Evolutionary conservation across 495 filamentous ascomycete genomes (phyloP), one percentile per base, ranked within the genome.

Genomic region (Apiosordaria backusii): DNA sequence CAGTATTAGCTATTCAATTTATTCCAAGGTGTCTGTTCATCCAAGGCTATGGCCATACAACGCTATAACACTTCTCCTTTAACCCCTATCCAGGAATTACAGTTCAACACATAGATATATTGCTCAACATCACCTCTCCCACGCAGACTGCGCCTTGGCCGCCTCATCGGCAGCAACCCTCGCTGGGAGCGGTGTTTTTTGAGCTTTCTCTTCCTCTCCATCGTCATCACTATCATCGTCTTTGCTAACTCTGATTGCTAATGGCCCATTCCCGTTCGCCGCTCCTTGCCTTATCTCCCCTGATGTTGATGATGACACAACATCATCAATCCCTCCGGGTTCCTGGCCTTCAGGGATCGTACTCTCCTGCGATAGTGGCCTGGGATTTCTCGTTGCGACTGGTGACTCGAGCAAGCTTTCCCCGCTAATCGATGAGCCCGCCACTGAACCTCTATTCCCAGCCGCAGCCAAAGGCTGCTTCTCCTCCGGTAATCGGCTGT

Each of bases 81-180:
- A 62, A n/a, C 3, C 18, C 16, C 4, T 45, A 35, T 45, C 29
- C 24, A 26, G 27, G 3, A 29, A 7, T 7, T 3, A 29, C 27
- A 29, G 7, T 4, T 7, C 27, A 3, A 29, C 3, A 3, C 27
- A 29, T 29, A 7, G 7, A 29, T 29, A 13, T 23, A 57, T 26
- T 19, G 4, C 24, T 60, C 1, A 6, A 18, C 21, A 13, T 65
- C 65, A 68, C 50, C 60, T 63, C 22, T 57, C 65, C 67, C 64
- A 67, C 3, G 57, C 67, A 63, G 27, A 22, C 61, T 65, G 57
- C 7, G 45, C 61, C 57, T 61, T 59, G 1, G 66, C 66, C 25
- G 66, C 66, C 57, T 67, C 66, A 4, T 26, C 50, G 19, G 57
- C 27, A 15, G 58, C 64, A 15, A 53, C 64, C 18, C 29, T 19